Base-by-base conservation (phyloP, 306 rosid genomes). In the Cucurbita pepo region DNA sequence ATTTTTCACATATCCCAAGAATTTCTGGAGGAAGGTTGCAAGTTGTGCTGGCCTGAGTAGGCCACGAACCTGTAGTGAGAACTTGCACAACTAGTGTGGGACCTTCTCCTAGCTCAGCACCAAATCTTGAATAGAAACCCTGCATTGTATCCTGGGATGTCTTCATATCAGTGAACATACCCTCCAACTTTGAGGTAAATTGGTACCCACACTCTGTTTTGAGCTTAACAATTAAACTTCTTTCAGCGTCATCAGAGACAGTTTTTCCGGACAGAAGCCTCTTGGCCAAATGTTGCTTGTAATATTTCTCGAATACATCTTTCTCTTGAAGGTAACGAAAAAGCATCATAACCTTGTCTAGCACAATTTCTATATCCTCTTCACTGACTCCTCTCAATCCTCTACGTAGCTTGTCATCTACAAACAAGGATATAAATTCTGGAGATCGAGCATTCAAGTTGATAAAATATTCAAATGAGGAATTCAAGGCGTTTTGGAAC, bases 401-500 rank as follows among this genome's bases (percentile, higher is more conserved):
- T 80, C 86, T 87, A 36, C 96, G 88, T 38, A 87, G 94, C 77
- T 87, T 91, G 58, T 91, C 94, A 43, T 91, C 91, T 22, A 91
- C 90, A 78, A 86, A 89, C 76, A 91, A 83, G n/a, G 97, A 89
- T 76, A 91, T 87, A 79, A 84, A 87, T 82, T 89, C 91, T 2
- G 94, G 96, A 50, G 90, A 89, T 13, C 90, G 87, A 18, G 88
- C 80, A 70, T 91, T 87, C 82, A 91, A 74, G 81, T 89, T 87
- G 44, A 89, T 86, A 79, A 87, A 89, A 81, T 78, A 88, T 67
- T 93, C 97, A 41, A 93, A 90, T 4, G 97, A 93, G 36, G 97
- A 93, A 83, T 93, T 90, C 83, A 93, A 81, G 64, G 91, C 96
- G 79, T 90, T 90, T 75, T 88, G 96, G 81, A 93, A 93, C 48